These are phyloP conservation scores for grape (Vitis vinifera) DNA, from an alignment of 164 flowering plant species.

Conservation along the genomic window DNA sequence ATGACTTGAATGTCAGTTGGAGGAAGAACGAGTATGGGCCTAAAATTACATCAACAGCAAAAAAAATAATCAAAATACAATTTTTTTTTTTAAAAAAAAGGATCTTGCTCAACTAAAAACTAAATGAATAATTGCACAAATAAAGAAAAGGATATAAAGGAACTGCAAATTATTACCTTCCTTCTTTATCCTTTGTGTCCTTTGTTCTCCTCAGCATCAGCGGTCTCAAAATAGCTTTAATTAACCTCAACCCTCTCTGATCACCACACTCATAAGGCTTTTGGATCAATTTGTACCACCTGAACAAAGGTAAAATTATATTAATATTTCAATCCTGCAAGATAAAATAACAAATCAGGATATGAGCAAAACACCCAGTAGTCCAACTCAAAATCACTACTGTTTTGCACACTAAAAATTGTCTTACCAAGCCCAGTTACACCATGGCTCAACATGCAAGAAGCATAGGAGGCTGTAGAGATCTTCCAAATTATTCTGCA, in stretches of 20 bases:
- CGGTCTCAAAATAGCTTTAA: constrained; percentile 69
- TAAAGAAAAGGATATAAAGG: not conserved
- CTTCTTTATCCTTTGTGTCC: constrained; percentile 66
- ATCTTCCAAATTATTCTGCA: constrained; percentile 87
- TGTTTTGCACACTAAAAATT: not conserved
- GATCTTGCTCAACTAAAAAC: not conserved
- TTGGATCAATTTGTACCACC: constrained; percentile 79
- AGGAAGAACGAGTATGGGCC: constrained; percentile 82
- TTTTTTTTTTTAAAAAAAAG: not conserved
- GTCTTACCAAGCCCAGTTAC: constrained; percentile 84
- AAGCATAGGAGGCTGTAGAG: constrained; percentile 77
- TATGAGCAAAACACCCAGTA: not conserved
- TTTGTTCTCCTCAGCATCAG: constrained; percentile 85
- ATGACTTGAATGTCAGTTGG: constrained; percentile 65
- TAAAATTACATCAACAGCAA: constrained; percentile 18
- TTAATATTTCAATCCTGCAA: not conserved
- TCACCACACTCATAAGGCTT: constrained; percentile 77
- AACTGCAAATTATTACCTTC: constrained; percentile 45
- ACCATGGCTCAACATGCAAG: constrained; percentile 85
- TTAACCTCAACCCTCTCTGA: constrained; percentile 53
- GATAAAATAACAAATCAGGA: not conserved
- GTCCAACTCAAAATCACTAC: not conserved
- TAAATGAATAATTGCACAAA: not conserved
- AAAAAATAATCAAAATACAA: not conserved
- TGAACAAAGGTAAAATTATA: constrained; percentile 16